Conservation (phyloP, 345 rosid species). For the Dovyalis caffra region DNA sequence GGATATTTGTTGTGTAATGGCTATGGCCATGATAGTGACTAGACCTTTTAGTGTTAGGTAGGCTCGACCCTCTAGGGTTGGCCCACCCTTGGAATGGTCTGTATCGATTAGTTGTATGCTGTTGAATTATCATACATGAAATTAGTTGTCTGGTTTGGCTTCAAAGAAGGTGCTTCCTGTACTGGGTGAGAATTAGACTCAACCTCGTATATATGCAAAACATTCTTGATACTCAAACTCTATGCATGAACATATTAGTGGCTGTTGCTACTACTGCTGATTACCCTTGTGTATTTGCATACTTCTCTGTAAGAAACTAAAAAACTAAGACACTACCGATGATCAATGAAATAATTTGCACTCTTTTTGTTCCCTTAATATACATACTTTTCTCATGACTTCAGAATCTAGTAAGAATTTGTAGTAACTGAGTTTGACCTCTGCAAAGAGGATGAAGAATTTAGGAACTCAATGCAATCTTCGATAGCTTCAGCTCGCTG, state of each 20-base stretch:
- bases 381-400: background rate
- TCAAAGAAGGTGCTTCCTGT: background rate
- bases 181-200: background rate
- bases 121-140: constrained; percentile 4
- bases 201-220: background rate
- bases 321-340: background rate
- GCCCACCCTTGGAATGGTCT: background rate
- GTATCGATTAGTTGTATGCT: background rate
- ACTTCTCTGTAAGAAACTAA: background rate
- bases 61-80: constrained; percentile 1
- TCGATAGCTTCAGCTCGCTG: constrained; percentile 84
- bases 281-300: background rate
- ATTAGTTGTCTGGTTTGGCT: background rate
- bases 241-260: no score
- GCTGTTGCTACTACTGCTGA: background rate
- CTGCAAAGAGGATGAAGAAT: constrained; percentile 66
- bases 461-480: constrained; percentile 90
- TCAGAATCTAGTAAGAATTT: constrained; percentile 34
- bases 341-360: background rate
- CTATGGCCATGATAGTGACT: constrained; percentile 21
- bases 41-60: constrained; percentile 17
- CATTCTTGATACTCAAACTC: background rate
- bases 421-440: constrained; percentile 70
- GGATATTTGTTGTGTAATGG: constrained; percentile 9
- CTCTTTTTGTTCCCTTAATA: background rate